Base-by-base conservation (phyloP, 441 rosid species). In the Populus hybrid region DNA sequence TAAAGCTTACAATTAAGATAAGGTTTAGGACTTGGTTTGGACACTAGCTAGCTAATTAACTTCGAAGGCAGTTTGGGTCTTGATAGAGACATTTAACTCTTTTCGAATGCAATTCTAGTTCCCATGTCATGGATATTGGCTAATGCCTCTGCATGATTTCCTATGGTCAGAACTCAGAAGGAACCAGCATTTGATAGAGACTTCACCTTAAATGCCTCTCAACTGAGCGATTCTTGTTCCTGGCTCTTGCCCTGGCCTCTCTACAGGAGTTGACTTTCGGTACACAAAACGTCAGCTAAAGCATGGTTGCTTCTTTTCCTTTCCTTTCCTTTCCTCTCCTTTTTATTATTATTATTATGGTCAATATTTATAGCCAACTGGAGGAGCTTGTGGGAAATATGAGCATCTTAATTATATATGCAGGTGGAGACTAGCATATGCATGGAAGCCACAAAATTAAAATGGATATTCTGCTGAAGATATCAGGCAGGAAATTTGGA, bases 191-290 rank as follows among this genome's bases (percentile, higher is more conserved):
- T 50, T 16, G n/a, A 50, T n/a, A 50, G 18, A 28, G 35, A 21
- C 34, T 66, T 66, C 34, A 50, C 59, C 59, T 50, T 50, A 50
- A 50, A 50, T 74, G 70, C 34, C 46, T 71, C 69, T 42, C 70
- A 79, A 26, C 61, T 57, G 21, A 30, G 32, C 32, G 32, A 30
- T 30, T 30, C 32, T 30, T 30, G 32, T 30, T 30, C 32, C 32
- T 30, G 32, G 32, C 32, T 30, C 32, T 30, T 30, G 32, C 32
- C 32, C 32, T 30, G 16, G 23, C 68, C 16, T 69, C 26, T 8
- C 8, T 61, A 36, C 71, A 61, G 10, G 38, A 36, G 69, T 26
- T 74, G 71, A 61, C 70, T 61, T 74, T 0, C 6, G 23, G 30
- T 67, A 63, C 23, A 18, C 7, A 36, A 18, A 64, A 3, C 63